Base-by-base conservation (phyloP, 352 stramenopile genomes). In the Pythium rhizo-oryzae region DNA sequence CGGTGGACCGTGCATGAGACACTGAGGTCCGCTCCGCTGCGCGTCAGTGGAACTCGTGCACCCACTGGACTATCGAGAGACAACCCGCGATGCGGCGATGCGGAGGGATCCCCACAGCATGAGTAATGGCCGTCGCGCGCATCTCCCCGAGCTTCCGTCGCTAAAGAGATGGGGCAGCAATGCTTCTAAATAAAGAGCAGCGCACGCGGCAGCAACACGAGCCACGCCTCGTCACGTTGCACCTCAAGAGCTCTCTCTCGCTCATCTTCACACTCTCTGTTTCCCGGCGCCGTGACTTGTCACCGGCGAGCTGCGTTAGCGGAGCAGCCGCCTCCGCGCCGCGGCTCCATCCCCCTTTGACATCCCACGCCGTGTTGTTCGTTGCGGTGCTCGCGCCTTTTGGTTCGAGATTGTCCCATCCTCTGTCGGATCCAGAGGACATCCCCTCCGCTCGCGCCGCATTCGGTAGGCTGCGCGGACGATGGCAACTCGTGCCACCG, bases 141-240 rank as follows among this genome's bases (percentile, higher is more conserved):
- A 51, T 65, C 47, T 25, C 47, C n/a, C n/a, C n/a, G 44, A 25
- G 4, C 35, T 41, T 41, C 8, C 35, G 35, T 39, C 47, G 47
- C 46, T 65, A 41, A 65, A 65, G 59, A 49, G 59, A 65, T 65
- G 59, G 59, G 58, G 49, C 46, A n/a, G 41, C 41, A 16, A n/a
- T 12, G 49, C 47, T 58, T 16, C 59, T 65, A 65, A 65, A 65
- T 65, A 65, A 65, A 65, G 59, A 65, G 35, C 12, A 47, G 41
- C 35, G 15, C 41, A 21, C 41, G 18, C 13, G 18, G 41, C 41
- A 21, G 18, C 41, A n/a, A n/a, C 47, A 53, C 23, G 46, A 25
- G 23, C n/a, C 46, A 53, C 37, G 59, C 59, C 59, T 65, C 59
- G 59, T 65, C 59, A 51, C 59, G 59, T 65, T 65, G 59, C 46